phyloP scores from a whole-genome alignment of 192 early-diverging fungal species.

The Chytriomyces sp. region DNA sequence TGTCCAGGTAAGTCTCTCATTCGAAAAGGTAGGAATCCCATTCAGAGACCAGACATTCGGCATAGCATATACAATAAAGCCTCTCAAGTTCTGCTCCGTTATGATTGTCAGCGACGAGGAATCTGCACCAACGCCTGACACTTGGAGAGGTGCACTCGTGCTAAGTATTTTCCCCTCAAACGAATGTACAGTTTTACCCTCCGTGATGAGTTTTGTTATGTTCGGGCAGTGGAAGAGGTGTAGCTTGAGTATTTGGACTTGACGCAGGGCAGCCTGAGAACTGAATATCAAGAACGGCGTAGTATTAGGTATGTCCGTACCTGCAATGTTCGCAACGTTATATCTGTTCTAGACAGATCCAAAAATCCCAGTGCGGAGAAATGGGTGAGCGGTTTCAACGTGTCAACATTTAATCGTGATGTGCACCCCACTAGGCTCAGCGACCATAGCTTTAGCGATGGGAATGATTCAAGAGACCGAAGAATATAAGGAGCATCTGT shows the following conservation, averaged over 20 bases:
- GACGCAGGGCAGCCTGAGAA: constrained; percentile 33
- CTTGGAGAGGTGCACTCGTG: background rate
- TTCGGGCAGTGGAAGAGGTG: constrained; percentile 32
- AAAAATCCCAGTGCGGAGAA: constrained; percentile 43
- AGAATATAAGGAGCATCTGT: too few relatives aligned
- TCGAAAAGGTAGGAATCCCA: constrained; percentile 36
- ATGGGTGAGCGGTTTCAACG: constrained; percentile 17
- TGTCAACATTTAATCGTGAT: background rate
- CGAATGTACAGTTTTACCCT: background rate
- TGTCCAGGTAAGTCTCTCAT: constrained; percentile 41
- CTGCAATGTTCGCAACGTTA: constrained; percentile 35
- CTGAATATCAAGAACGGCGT: too few relatives aligned
- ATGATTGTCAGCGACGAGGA: background rate
- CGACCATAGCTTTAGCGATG: constrained; percentile 39
- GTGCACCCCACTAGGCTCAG: constrained; percentile 21
- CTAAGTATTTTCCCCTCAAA: background rate
- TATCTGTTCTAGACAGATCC: constrained; percentile 42
- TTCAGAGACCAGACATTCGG: constrained; percentile 49
- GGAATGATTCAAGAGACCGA: too few relatives aligned
- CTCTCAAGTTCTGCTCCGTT: constrained; percentile 21
- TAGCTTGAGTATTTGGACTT: constrained; percentile 33
- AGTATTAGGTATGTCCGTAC: too few relatives aligned
- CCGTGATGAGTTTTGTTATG: background rate
- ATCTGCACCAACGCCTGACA: constrained; percentile 20
- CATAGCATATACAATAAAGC: constrained; percentile 39